Evolutionary conservation across 306 rosid genomes (phyloP), one percentile per base, ranked within the genome.

Genomic region (Abrus pulchellus): DNA sequence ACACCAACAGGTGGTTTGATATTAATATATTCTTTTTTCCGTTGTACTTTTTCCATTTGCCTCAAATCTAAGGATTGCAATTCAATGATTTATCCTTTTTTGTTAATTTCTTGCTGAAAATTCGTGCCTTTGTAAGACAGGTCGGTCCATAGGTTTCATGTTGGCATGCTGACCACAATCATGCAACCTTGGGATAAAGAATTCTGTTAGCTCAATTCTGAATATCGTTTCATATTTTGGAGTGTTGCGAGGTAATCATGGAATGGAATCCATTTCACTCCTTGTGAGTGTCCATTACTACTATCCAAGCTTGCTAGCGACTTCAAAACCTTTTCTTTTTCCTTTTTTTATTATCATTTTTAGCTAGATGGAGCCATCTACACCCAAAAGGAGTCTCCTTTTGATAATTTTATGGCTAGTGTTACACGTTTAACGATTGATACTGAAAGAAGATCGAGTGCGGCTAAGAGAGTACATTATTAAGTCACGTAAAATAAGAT

Each of bases 1-100:
- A 72, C 83, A 34, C 87, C 83, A 68, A 36, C 67, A 49, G 55
- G 80, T 83, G 81, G 83, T 72, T 79, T 80, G 83, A 83, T 71
- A 80, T 83, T 77, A 80, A 76, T 86, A 83, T 83, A 71, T 55
- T 71, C 55, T 65, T 32, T 72, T 72, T 64, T 29, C 41, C n/a
- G 11, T 44, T 75, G 50, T 62, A 20, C 66, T 20, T 55, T 71
- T 30, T 7, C 45, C 52, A 27, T 38, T 52, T 60, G 29, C 49
- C 45, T 45, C 74, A 9, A 12, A 38, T 62, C 50, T 14, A 2
- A 76, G 20, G 45, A 12, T 11, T 56, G 61, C 49, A 44, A 55
- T 50, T 49, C 53, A 48, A 38, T 27, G 78, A 5, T 60, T 59
- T 59, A 47, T 38, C 4, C 32, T 54, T 10, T 7, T 6, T 32